Conservation (phyloP, 768 basidiomycete genomes). For the Sarcodon aspratus region DNA sequence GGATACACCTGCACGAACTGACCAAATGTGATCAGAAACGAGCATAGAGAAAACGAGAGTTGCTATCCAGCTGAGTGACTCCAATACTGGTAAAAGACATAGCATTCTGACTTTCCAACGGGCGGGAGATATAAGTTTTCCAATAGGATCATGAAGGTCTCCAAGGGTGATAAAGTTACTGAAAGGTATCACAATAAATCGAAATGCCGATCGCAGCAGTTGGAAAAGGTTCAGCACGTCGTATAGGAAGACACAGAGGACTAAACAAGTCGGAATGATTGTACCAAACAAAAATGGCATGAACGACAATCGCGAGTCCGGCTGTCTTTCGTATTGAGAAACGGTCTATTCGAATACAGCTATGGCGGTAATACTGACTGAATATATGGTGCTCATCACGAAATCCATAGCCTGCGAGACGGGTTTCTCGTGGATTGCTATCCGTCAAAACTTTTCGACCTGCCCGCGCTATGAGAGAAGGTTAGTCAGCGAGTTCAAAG, state of each 20-base stretch:
- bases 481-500: too few relatives aligned
- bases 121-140: slow-evolving; percentile 14
- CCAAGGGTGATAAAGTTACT: slow-evolving; percentile 38
- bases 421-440: too few relatives aligned
- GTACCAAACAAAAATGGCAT: too few relatives aligned
- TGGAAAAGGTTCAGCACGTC: slow-evolving; percentile 3
- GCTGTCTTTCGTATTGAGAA: too few relatives aligned
- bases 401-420: too few relatives aligned
- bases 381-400: too few relatives aligned
- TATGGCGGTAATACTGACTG: too few relatives aligned
- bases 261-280: too few relatives aligned
- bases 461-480: too few relatives aligned
- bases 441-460: too few relatives aligned
- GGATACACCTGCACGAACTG: slow-evolving; percentile 17
- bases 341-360: too few relatives aligned
- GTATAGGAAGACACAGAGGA: background rate
- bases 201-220: slow-evolving; percentile 3
- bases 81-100: slow-evolving; percentile 24
- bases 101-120: slow-evolving; percentile 23
- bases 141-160: slow-evolving; percentile 34
- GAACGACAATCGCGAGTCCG: too few relatives aligned
- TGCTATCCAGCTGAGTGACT: slow-evolving; percentile 31
- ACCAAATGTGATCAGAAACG: slow-evolving; percentile 11
- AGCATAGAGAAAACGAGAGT: slow-evolving; percentile 24
- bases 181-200: slow-evolving; percentile 25